Evolutionary conservation across 2,329 filamentous ascomycete species (phyloP).

Genomic region (Sordariomycetes sp.): DNA sequence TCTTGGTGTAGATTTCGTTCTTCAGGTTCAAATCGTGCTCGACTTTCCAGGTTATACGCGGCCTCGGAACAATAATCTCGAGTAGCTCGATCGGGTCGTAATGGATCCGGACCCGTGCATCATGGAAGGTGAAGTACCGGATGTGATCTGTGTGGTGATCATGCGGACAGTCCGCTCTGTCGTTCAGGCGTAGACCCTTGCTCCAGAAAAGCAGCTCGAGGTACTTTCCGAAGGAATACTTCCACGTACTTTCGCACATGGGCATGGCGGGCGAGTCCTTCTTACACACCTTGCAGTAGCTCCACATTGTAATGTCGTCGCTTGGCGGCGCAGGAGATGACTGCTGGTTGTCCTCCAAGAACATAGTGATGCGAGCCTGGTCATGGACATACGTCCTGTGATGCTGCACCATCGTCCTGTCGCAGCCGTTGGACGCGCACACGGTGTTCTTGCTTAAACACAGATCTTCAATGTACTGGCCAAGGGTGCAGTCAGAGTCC

Average conservation of each 20-base stretch:
- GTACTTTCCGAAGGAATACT: constrained; percentile 97
- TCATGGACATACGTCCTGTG: constrained; percentile 96
- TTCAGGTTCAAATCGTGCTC: constrained; percentile 87
- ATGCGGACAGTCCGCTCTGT: constrained; percentile 66
- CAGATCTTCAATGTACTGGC: constrained; percentile 89
- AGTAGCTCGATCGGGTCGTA: constrained; percentile 88
- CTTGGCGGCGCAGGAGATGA: constrained; percentile 31
- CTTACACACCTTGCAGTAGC: constrained; percentile 82
- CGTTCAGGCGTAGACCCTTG: constrained; percentile 63
- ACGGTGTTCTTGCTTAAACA: constrained; percentile 65
- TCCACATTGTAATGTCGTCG: constrained; percentile 89
- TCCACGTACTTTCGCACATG: constrained; percentile 94
- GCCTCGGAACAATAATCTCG: constrained; percentile 85
- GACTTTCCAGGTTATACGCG: constrained; percentile 94
- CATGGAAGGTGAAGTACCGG: constrained; percentile 81
- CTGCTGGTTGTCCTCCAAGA: constrained; percentile 56
- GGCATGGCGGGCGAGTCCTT: constrained; percentile 80
- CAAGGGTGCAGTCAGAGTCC: constrained; percentile 83
- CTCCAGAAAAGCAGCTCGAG: constrained; percentile 97
- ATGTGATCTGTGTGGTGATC: constrained; percentile 89
- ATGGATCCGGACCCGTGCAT: constrained; percentile 78
- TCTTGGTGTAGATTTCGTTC: constrained; percentile 78
- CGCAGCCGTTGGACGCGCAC: constrained; percentile 77
- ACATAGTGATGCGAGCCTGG: constrained; percentile 83
- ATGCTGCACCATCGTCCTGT: constrained; percentile 81